Conservation (phyloP, 2,329 filamentous ascomycete genomes). For the Phyllosticta citribraziliensis region DNA sequence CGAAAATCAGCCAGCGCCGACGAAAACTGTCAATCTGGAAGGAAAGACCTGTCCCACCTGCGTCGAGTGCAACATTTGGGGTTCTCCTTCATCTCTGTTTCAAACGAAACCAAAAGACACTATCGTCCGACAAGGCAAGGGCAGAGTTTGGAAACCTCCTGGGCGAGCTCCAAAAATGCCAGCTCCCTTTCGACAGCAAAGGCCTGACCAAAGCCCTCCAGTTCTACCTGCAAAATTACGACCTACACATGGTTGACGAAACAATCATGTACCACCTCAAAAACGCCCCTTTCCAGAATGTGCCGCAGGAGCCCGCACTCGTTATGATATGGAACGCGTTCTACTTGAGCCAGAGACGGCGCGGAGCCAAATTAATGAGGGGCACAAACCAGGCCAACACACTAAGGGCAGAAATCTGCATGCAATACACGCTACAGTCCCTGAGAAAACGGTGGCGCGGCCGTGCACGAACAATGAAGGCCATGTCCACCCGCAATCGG, state of each 20-base stretch:
- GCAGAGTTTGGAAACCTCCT: background rate
- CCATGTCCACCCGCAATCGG: slow-evolving; percentile 2
- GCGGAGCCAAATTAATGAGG: background rate
- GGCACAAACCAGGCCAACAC: background rate
- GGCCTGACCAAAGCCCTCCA: slow-evolving; percentile 27
- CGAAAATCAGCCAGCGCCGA: background rate
- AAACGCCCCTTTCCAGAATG: background rate
- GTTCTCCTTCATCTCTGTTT: slow-evolving; percentile 24
- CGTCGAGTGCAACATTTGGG: slow-evolving; percentile 22
- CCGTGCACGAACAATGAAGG: background rate
- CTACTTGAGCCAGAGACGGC: background rate
- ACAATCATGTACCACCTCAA: background rate
- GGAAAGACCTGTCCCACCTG: slow-evolving; percentile 16
- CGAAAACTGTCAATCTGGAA: background rate
- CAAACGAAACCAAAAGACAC: slow-evolving; percentile 21
- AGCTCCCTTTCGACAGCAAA: slow-evolving; percentile 16
- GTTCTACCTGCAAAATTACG: slow-evolving; percentile 20
- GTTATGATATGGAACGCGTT: background rate
- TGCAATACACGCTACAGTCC: background rate
- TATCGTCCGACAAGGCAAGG: slow-evolving; percentile 22
- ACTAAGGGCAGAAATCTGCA: background rate
- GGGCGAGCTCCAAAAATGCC: slow-evolving; percentile 14
- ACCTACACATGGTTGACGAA: slow-evolving; percentile 20
- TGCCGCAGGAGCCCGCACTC: background rate
- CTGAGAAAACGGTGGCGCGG: background rate